Base-by-base conservation (phyloP, 1,139 yeast species). In the Sporopachydermia cereana region DNA sequence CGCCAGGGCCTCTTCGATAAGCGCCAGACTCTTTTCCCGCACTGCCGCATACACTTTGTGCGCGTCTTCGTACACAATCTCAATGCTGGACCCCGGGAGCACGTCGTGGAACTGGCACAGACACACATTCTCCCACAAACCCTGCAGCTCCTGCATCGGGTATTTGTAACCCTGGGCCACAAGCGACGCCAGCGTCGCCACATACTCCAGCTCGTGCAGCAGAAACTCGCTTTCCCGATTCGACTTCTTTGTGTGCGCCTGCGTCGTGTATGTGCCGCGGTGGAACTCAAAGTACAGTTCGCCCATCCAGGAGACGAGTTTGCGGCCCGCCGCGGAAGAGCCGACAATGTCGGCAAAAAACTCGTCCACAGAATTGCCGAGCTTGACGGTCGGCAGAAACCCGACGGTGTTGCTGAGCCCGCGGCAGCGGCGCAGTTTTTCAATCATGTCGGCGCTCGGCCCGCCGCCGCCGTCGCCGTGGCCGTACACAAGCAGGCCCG, bases 401-500 rank as follows among this genome's bases (percentile, higher is more conserved):
- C 89, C 94, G 21, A 80, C 79, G 9, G 82, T 81, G 58, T 89
- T 84, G 24, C 88, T 75, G 50, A 89, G 64, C 18, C 96, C 96
- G 57, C 97, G 74, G 60, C 91, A 82, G 55, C 97, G 77, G 60
- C 97, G 77, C 55, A 91, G 70, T 60, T 86, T 88, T 59, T 91
- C 96, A 51, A 91, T 58, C 95, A 88, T 89, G 57, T 84, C 95
- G 41, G 84, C 84, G 3, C 86, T 81, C 36, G 97, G 97, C 3
- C 98, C 98, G 52, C 97, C 97, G 50, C 98, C 98, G 54, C 98
- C 98, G 58, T 91, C 98, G 57, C 98, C 98, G 55, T 83, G 78
- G 36, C 98, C 98, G 56, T 77, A 91, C 46, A 88, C 69, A 58
- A 91, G 67, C 58, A 91, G 68, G 0, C 95, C 93, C 30, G 84